phyloP scores from a whole-genome alignment of 768 basidiomycete species.

The Leucosporidium yakuticum region DNA sequence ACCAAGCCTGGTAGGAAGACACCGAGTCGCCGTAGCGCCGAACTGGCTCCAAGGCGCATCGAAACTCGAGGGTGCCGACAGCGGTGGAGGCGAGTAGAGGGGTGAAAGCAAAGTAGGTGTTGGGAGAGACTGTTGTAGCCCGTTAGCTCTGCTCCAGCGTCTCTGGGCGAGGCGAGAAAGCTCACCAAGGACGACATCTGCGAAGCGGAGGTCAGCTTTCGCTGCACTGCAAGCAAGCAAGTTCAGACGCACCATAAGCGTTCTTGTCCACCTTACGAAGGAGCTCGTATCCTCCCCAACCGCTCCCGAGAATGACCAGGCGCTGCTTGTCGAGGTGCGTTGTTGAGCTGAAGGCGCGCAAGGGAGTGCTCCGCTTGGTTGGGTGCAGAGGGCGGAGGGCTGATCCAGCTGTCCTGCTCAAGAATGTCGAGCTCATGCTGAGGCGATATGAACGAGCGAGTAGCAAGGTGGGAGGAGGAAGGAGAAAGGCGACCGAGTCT shows the following conservation, averaged over 20 bases:
- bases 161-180: background rate
- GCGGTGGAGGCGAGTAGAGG: slow-evolving; percentile 32
- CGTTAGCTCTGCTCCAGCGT: background rate
- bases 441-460: too few relatives aligned
- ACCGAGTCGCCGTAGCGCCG: slow-evolving; percentile 50
- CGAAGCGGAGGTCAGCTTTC: background rate
- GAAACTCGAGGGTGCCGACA: background rate
- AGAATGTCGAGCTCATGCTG: too few relatives aligned
- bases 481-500: too few relatives aligned
- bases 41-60: slow-evolving; percentile 51
- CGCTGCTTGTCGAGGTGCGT: slow-evolving; percentile 26
- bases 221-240: background rate
- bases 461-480: too few relatives aligned
- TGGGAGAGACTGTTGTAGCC: slow-evolving; percentile 28
- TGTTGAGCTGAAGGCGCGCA: background rate
- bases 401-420: too few relatives aligned
- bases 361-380: too few relatives aligned
- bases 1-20: slow-evolving; percentile 37
- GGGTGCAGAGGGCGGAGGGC: too few relatives aligned
- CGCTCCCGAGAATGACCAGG: slow-evolving; percentile 43
- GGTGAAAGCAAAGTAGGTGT: slow-evolving; percentile 35
- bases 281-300: slow-evolving; percentile 38
- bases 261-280: slow-evolving; percentile 38
- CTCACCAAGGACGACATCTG: too few relatives aligned
- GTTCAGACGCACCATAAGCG: slow-evolving; percentile 32